A percentile compares a stretch with the other conserved stretches of the same genome.
Conservation (phyloP, 2,329 filamentous ascomycete species). For the Pseudopithomyces chartarum region DNA sequence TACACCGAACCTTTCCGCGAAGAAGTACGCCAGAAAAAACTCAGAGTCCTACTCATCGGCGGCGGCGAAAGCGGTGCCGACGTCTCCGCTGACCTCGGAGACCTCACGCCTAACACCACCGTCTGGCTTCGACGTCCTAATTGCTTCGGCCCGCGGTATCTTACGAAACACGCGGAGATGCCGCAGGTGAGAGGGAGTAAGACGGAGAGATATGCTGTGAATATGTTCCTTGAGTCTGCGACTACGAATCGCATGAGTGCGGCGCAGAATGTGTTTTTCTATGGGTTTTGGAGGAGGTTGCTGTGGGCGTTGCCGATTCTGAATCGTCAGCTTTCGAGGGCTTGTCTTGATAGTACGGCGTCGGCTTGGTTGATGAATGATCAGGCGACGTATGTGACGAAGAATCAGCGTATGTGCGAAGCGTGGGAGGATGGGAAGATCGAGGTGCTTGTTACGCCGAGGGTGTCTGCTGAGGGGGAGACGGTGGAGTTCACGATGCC, state of each 20-base stretch:
- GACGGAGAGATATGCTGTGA: not conserved
- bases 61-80: slow-evolving; percentile 12
- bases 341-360: slow-evolving; percentile 3
- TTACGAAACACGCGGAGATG: not conserved
- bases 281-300: slow-evolving; percentile 6
- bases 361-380: slow-evolving; percentile 8
- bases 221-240: slow-evolving; percentile 5
- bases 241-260: slow-evolving; percentile 12
- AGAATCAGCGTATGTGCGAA: slow-evolving; percentile 14
- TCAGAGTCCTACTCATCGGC: slow-evolving; percentile 6
- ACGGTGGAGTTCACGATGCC: not conserved
- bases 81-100: slow-evolving; percentile 9
- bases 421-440: slow-evolving; percentile 5
- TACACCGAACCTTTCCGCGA: not conserved
- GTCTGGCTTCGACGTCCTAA: slow-evolving; percentile 10
- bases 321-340: slow-evolving; percentile 1
- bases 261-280: slow-evolving; percentile 10
- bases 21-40: slow-evolving; percentile 7
- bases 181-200: slow-evolving; percentile 6
- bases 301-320: slow-evolving; percentile 5
- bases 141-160: slow-evolving; percentile 8
- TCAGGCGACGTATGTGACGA: slow-evolving; percentile 12
- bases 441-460: not conserved
- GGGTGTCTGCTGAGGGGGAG: not conserved
- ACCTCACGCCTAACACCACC: slow-evolving; percentile 1